These are phyloP conservation scores for Anacardium occidentale DNA, from an alignment of 345 rosid genomes.

Conservation along the genomic window DNA sequence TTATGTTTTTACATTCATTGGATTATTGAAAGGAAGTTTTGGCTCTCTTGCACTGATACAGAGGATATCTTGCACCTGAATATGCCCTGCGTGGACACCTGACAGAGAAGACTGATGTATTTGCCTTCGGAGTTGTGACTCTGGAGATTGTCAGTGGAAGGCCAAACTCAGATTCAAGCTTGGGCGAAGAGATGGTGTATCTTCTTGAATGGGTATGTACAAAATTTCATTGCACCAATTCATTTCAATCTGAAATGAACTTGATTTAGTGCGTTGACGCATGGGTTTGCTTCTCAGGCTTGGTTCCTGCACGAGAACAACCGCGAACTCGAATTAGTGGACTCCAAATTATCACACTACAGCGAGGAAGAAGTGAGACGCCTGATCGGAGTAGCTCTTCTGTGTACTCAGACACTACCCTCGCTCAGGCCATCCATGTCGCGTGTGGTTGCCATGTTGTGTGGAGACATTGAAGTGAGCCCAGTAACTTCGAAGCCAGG, in stretches of 20 bases:
- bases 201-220: slow-evolving; percentile 46
- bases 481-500: slow-evolving; percentile 44
- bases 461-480: slow-evolving; percentile 64
- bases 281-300: slow-evolving; percentile 36
- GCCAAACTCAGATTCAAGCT: slow-evolving; percentile 40
- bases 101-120: slow-evolving; percentile 47
- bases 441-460: slow-evolving; percentile 62
- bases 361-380: slow-evolving; percentile 48
- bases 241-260: too few species aligned
- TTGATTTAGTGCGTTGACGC: too few species aligned
- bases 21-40: background rate
- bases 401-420: slow-evolving; percentile 64
- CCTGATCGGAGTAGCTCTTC: slow-evolving; percentile 50
- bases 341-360: slow-evolving; percentile 35
- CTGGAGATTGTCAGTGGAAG: slow-evolving; percentile 23
- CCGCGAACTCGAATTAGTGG: slow-evolving; percentile 41
- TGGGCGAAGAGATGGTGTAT: slow-evolving; percentile 30
- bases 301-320: slow-evolving; percentile 55
- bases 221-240: background rate
- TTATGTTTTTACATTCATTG: background rate
- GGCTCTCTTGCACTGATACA: background rate
- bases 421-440: slow-evolving; percentile 62
- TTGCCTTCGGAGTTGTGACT: slow-evolving; percentile 16
- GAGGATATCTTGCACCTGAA: slow-evolving; percentile 35
- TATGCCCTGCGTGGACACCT: slow-evolving; percentile 48